Evolutionary conservation across 179 eudicot genomes (phyloP), one percentile per base, ranked within the genome.

Genomic region (Camellia oleifera): DNA sequence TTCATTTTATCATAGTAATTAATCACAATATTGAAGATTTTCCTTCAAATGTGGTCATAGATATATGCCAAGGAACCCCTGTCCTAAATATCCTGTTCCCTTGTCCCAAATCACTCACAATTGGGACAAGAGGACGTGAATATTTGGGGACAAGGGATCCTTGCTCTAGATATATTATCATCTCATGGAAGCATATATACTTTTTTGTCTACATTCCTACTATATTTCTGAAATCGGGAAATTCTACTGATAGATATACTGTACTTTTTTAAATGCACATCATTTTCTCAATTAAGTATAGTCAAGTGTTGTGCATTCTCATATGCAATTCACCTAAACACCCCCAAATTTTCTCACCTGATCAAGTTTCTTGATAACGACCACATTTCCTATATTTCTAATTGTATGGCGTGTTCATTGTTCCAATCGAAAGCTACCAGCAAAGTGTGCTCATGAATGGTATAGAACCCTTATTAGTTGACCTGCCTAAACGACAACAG

Each of bases 381-480:
- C 64, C 40, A 5, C 10, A 71, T 57, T 32, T 52, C 46, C 40
- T 75, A 61, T 69, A 32, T 32, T 32, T 32, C 32, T 32, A 32
- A 32, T 48, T 69, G 8, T 2, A 2, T 81, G 14, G 42, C 76
- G 48, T 56, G 79, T 48, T 61, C 12, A 15, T 68, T 20, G 58
- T 13, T n/a, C 5, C 70, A 58, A 46, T 12, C 64, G 56, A 32
- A 12, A 6, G 20, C 32, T 45, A 26, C 23, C 46, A 60, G n/a
- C 11, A 13, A 61, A 52, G 76, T 63, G 67, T 77, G 50, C 12
- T n/a, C 17, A 40, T 50, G 64, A 76, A 69, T 48, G 64, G 46
- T 63, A 40, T 53, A 61, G 57, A 81, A 71, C 46, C 18, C 61
- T 12, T 58, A 7, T 15, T 77, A 64, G 84, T 82, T 82, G 80